phyloP scores from a whole-genome alignment of 2,329 filamentous ascomycete genomes.

The Chaetomium sp. region DNA sequence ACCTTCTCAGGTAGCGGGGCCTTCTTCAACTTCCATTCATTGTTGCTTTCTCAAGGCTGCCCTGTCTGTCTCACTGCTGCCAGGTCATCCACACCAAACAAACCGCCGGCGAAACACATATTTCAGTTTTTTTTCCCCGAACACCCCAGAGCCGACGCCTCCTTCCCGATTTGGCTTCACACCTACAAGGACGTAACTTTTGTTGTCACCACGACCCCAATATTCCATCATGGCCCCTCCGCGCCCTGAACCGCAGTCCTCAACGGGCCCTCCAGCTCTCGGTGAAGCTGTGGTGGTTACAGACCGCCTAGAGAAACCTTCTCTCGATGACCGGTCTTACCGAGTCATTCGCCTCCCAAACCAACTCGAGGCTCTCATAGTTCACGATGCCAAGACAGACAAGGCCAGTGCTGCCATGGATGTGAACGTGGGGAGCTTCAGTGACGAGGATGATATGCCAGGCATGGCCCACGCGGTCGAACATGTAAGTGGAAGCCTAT shows the following conservation, averaged over 20 bases:
- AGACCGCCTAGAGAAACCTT: constrained; percentile 72
- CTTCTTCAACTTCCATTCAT: neutral
- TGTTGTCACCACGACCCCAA: neutral
- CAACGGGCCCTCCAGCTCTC: constrained; percentile 22
- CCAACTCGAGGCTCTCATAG: constrained; percentile 81
- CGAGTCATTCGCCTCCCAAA: constrained; percentile 80
- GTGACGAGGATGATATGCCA: constrained; percentile 82
- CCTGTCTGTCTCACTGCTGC: neutral
- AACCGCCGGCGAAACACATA: no score
- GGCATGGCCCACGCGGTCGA: constrained; percentile 95
- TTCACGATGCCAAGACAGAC: constrained; percentile 91
- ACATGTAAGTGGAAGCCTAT: constrained; percentile 49
- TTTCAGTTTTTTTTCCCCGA: no score
- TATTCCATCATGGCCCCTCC: constrained; percentile 16
- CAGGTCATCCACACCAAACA: neutral
- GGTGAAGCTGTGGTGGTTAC: constrained; percentile 44
- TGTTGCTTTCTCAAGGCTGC: neutral
- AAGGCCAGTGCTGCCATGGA: constrained; percentile 94
- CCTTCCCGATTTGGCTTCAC: neutral
- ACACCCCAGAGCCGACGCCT: no score
- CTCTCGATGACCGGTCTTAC: constrained; percentile 80
- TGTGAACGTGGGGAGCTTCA: constrained; percentile 94
- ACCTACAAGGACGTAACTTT: neutral
- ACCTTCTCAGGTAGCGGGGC: no score
- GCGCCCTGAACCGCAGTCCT: constrained; percentile 3